phyloP scores from a whole-genome alignment of 306 rosid genomes.

The Citrullus colocynthis region DNA sequence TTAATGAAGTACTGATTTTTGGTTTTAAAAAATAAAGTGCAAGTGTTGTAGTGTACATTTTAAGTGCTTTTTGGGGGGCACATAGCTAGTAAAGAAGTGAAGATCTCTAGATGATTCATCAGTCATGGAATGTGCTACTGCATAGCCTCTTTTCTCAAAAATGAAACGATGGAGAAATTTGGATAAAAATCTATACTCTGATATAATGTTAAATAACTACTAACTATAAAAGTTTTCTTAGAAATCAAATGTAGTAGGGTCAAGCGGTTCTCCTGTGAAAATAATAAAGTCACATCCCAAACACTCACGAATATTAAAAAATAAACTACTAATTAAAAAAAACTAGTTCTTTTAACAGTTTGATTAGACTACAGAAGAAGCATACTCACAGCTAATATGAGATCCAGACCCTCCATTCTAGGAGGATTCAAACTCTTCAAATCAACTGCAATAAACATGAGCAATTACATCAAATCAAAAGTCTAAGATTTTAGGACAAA shows the following conservation, averaged over 20 bases:
- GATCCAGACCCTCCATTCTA: slow-evolving; percentile 62
- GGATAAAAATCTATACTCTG: background rate
- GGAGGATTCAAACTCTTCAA: slow-evolving; percentile 45
- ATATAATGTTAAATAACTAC: background rate
- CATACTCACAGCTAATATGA: slow-evolving; percentile 35
- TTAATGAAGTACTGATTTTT: background rate
- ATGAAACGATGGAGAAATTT: background rate
- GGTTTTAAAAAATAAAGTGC: background rate
- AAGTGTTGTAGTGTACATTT: background rate
- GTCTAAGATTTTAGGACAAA: background rate
- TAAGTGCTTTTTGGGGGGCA: background rate
- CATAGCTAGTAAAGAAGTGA: background rate
- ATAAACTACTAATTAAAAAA: background rate
- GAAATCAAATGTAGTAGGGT: background rate
- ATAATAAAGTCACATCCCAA: background rate
- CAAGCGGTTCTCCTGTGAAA: background rate
- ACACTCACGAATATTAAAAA: background rate
- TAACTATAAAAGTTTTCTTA: background rate
- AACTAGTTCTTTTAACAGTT: background rate
- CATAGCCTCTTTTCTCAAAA: background rate
- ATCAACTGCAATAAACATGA: slow-evolving; percentile 41
- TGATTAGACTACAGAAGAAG: background rate
- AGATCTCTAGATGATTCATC: background rate
- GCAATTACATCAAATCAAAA: slow-evolving; percentile 4
- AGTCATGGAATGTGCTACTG: background rate